phyloP scores from a whole-genome alignment of 371 early-diverging fungal species.

The Mycotypha africana region DNA sequence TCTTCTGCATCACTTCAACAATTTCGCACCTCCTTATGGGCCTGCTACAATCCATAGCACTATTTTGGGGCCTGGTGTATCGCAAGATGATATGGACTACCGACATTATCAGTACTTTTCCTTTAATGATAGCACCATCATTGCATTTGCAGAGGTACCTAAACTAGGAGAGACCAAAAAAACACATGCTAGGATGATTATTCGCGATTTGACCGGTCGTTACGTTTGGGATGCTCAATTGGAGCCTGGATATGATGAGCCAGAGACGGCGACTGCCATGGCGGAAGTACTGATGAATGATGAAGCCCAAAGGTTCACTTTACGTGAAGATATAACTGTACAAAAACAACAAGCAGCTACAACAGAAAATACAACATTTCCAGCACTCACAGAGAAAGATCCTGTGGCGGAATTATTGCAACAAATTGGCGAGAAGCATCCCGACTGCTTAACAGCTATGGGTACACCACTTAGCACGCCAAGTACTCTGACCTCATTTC shows the following conservation, averaged over 20 bases:
- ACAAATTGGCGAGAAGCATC: conserved; percentile 52
- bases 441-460: conserved; percentile 56
- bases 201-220: conserved; percentile 74
- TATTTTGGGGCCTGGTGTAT: conserved; percentile 40
- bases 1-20: conserved; percentile 50
- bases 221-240: conserved; percentile 75
- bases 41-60: conserved; percentile 48
- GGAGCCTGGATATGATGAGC: conserved; percentile 19
- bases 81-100: conserved; percentile 32
- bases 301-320: no score
- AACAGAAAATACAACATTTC: background rate
- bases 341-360: no score
- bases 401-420: conserved; percentile 13
- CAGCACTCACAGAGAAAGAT: conserved; percentile 1
- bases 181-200: conserved; percentile 45
- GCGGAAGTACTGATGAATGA: no score
- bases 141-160: conserved; percentile 55
- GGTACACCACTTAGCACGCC: conserved; percentile 49
- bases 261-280: background rate
- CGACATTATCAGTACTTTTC: conserved; percentile 55
- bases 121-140: conserved; percentile 53
- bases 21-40: conserved; percentile 49
- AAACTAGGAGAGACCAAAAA: conserved; percentile 3
- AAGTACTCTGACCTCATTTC: conserved; percentile 22
- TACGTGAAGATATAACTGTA: no score